Base-by-base conservation (phyloP, 495 filamentous ascomycete species). In the Pyronema omphalodes region DNA sequence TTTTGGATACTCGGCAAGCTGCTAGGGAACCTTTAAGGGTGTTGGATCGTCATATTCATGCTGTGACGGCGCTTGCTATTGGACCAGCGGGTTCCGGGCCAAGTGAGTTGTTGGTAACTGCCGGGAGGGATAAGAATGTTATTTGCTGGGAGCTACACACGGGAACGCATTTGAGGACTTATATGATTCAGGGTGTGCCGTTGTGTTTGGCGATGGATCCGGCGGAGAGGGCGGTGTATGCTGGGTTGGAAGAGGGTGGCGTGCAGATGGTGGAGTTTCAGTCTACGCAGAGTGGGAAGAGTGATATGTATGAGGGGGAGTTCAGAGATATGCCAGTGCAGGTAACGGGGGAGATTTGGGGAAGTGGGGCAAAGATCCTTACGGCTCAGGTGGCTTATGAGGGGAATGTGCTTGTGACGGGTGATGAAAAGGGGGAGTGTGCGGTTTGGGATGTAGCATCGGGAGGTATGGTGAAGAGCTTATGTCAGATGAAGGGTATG, bases 81-180 rank as follows among this genome's bases (percentile, higher is more conserved):
- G 58, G 62, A 18, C 52, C 40, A 54, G 67, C 53, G 63, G 65
- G 11, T 58, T 65, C 50, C 63, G 66, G 12, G 60, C 62, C 62
- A 39, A 52, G 15, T 9, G 57, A 60, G 56, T 57, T 67, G 35
- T 17, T 59, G 9, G 58, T 65, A 17, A 65, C 58, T 34, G 62
- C 62, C 9, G 66, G 55, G 14, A 54, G 47, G 14, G 62, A 65
- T 47, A 54, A 41, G 71, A 60, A 59, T 61, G 14, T 63, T 66
- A 79, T 91, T 57, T 75, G 85, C 52, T 98, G 91, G 91, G 84
- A 94, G 65, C 91, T 88, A 62, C 76, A 80, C 29, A 84, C 75
- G 0, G 87, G 87, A 37, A 72, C 73, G 33, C 71, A 78, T 18
- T 66, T 95, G 54, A 79, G 87, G 56, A 94, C 86, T 14, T 80